phyloP scores from a whole-genome alignment of 1,284 basidiomycete species.

The Cutaneotrichosporon cyanovorans region DNA sequence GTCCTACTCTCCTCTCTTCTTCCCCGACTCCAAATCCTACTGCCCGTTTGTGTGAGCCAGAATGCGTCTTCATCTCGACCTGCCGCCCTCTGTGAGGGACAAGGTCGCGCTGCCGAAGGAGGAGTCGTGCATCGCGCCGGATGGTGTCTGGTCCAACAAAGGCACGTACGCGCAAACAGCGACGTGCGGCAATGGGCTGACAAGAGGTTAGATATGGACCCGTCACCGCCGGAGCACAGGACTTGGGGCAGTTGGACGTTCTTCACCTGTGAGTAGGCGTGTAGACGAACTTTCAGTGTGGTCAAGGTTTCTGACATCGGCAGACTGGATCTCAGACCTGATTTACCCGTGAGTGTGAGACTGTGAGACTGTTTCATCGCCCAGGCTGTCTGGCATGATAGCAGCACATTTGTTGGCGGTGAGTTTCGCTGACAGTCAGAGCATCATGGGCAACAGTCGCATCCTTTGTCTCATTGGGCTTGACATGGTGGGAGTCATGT shows the following conservation, averaged over 20 bases:
- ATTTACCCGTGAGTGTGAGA: constrained; percentile 24
- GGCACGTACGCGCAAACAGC: constrained; percentile 12
- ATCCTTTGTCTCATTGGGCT: constrained; percentile 29
- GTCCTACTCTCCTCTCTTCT: no score
- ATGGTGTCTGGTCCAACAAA: constrained; percentile 35
- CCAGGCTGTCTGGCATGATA: background rate
- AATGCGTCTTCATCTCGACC: no score
- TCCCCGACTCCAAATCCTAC: no score
- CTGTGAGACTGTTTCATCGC: no score
- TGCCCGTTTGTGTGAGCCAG: no score
- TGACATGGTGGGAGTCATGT: constrained; percentile 34
- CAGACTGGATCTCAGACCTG: constrained; percentile 37
- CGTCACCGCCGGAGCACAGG: constrained; percentile 26
- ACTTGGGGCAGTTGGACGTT: constrained; percentile 38
- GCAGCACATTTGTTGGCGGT: background rate
- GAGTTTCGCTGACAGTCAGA: background rate
- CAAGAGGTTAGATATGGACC: constrained; percentile 31
- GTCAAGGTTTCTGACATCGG: no score
- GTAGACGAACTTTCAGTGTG: no score
- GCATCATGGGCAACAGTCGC: constrained; percentile 32
- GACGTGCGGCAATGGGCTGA: background rate
- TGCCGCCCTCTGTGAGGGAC: no score
- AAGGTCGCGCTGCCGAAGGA: constrained; percentile 36
- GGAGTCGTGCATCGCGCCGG: constrained; percentile 36
- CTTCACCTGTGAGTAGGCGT: constrained; percentile 13